Evolutionary conservation across 139 green algal genomes (phyloP).

Genomic region (Coccomyxa sp.): DNA sequence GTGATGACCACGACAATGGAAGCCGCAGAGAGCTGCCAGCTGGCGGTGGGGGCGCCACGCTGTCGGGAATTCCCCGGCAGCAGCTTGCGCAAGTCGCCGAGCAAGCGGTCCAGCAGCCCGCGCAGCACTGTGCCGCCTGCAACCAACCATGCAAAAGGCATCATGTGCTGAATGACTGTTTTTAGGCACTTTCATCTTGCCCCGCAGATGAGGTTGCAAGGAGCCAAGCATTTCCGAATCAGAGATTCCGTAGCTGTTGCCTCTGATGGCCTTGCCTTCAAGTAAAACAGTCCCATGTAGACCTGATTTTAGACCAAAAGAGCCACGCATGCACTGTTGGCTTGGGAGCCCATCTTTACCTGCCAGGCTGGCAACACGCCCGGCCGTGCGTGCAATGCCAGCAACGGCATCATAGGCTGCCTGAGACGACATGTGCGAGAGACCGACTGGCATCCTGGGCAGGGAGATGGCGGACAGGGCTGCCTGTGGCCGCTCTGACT

Average conservation of each 20-base stretch:
- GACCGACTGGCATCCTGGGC: slow-evolving; percentile 59
- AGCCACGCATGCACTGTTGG: too few relatives aligned
- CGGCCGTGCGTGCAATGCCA: slow-evolving; percentile 13
- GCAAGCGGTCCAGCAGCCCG: slow-evolving; percentile 32
- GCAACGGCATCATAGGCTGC: slow-evolving; percentile 55
- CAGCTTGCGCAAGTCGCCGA: slow-evolving; percentile 9
- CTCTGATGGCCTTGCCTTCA: too few relatives aligned
- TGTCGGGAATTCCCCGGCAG: neutral
- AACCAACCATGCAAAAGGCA: neutral
- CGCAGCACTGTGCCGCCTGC: slow-evolving; percentile 26
- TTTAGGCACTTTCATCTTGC: neutral
- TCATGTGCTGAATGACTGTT: neutral
- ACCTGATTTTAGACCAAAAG: too few relatives aligned
- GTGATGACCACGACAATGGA: slow-evolving; percentile 33
- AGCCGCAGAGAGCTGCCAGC: slow-evolving; percentile 42
- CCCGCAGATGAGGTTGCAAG: neutral
- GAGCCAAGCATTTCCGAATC: neutral
- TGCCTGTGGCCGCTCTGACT: neutral
- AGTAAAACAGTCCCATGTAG: neutral
- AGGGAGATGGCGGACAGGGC: slow-evolving; percentile 25
- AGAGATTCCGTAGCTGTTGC: neutral
- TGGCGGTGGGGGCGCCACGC: too few relatives aligned
- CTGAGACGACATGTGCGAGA: slow-evolving; percentile 37
- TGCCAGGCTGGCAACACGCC: neutral
- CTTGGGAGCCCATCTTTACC: neutral